A percentile compares a stretch with the other conserved stretches of the same genome.
Evolutionary conservation across 2,329 filamentous ascomycete genomes (phyloP).

Genomic region (Aspergillus sp.): DNA sequence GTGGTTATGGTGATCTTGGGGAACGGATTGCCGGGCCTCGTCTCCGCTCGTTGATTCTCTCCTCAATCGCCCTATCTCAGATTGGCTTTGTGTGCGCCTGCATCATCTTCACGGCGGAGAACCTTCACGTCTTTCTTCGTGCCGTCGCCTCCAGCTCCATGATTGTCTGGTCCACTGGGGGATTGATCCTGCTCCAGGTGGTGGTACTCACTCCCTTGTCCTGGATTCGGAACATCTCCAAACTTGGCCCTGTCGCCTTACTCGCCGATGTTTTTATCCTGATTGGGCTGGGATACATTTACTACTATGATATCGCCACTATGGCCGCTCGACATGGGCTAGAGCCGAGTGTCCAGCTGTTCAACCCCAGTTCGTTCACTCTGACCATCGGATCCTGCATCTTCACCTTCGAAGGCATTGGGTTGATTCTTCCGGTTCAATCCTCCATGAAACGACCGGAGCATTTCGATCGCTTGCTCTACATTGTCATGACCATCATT

Average conservation of each 20-base stretch:
- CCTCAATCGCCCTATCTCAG: constrained; percentile 70
- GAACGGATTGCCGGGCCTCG: constrained; percentile 61
- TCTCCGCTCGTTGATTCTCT: constrained; percentile 65
- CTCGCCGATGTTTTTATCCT: constrained; percentile 92
- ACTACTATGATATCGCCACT: constrained; percentile 88
- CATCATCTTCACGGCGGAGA: constrained; percentile 74
- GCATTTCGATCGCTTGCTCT: constrained; percentile 84
- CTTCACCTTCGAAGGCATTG: constrained; percentile 96
- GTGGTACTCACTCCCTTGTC: constrained; percentile 88
- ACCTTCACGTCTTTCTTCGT: constrained; percentile 64
- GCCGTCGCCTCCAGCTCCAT: constrained; percentile 54
- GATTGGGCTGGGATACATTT: constrained; percentile 83
- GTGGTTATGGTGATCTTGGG: constrained; percentile 73
- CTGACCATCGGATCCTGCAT: constrained; percentile 96
- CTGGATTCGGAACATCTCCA: constrained; percentile 89
- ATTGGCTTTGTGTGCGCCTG: constrained; percentile 76
- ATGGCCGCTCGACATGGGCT: constrained; percentile 67
- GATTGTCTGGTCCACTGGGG: constrained; percentile 52
- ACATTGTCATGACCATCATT: constrained; percentile 88
- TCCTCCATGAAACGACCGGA: constrained; percentile 87
- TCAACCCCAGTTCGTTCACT: constrained; percentile 88
- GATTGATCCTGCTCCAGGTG: constrained; percentile 77
- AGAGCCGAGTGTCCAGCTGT: constrained; percentile 78
- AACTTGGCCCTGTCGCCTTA: constrained; percentile 87
- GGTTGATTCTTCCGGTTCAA: constrained; percentile 93